These are phyloP conservation scores for Phaeophleospora eucalypticola DNA, from an alignment of 2,329 filamentous ascomycete genomes.

Conservation along the genomic window DNA sequence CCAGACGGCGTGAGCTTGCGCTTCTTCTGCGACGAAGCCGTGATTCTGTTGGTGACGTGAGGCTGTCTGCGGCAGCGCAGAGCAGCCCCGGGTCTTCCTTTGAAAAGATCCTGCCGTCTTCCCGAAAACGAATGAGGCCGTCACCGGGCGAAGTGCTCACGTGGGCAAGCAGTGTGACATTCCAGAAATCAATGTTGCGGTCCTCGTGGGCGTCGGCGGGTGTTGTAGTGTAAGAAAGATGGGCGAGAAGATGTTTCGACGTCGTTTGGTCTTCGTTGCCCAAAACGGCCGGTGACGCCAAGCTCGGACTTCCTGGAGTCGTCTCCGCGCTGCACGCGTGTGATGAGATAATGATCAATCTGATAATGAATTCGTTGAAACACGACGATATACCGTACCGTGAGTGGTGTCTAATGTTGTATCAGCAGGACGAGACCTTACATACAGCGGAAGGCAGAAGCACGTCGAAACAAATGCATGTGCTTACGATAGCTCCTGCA, in stretches of 20 bases:
- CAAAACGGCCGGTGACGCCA: not conserved
- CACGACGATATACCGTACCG: too few species aligned
- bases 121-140: not conserved
- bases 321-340: too few species aligned
- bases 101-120: not conserved
- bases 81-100: not conserved
- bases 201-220: not conserved
- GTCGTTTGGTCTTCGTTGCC: not conserved
- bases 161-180: not conserved
- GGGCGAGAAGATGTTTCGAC: not conserved
- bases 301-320: too few species aligned
- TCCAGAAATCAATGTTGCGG: not conserved
- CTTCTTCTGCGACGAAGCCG: constrained; percentile 39
- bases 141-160: not conserved
- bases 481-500: too few species aligned
- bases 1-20: constrained; percentile 41
- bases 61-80: constrained; percentile 10
- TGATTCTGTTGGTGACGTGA: constrained; percentile 10
- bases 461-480: too few species aligned
- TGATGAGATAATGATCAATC: too few species aligned
- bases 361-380: too few species aligned
- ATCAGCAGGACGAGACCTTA: too few species aligned
- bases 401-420: too few species aligned
- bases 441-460: too few species aligned
- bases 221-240: not conserved